Percentiles rank a stretch among this genome's conserved stretches.
phyloP scores from a whole-genome alignment of 495 filamentous ascomycete species.

The Thermothielavioides terrestris region DNA sequence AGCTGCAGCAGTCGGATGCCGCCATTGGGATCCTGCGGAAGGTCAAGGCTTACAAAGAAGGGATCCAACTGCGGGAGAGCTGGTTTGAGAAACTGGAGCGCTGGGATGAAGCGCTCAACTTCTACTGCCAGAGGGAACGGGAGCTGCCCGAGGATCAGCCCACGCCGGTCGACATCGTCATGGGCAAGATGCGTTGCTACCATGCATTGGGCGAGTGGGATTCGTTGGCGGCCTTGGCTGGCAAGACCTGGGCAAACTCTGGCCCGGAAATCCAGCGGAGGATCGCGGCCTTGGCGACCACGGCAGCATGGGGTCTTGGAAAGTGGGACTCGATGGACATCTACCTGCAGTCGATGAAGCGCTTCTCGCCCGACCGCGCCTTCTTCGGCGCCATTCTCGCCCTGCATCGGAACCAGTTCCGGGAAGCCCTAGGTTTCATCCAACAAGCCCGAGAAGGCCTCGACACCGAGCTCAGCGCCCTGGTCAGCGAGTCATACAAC shows the following conservation, averaged over 20 bases:
- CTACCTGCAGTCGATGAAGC: slow-evolving; percentile 90
- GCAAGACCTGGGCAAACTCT: slow-evolving; percentile 88
- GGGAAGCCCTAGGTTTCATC: slow-evolving; percentile 75
- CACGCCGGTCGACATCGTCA: slow-evolving; percentile 78
- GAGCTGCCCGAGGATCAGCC: slow-evolving; percentile 53
- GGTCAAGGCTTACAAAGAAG: slow-evolving; percentile 88
- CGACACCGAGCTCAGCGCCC: slow-evolving; percentile 86
- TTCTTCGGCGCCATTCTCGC: slow-evolving; percentile 96
- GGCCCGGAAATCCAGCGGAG: slow-evolving; percentile 71
- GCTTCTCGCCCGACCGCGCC: slow-evolving; percentile 80
- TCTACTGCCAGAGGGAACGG: slow-evolving; percentile 71
- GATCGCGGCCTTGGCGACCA: slow-evolving; percentile 88
- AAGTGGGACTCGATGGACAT: slow-evolving; percentile 98
- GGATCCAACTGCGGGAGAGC: slow-evolving; percentile 82
- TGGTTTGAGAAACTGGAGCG: slow-evolving; percentile 98
- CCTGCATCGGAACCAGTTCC: slow-evolving; percentile 90
- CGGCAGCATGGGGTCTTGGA: slow-evolving; percentile 93
- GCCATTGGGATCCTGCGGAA: slow-evolving; percentile 94
- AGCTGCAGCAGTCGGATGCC: slow-evolving; percentile 93
- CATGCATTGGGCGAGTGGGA: slow-evolving; percentile 98
- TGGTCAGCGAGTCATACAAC: slow-evolving; percentile 94
- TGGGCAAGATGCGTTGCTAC: slow-evolving; percentile 99
- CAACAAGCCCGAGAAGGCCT: slow-evolving; percentile 86
- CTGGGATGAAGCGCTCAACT: slow-evolving; percentile 94
- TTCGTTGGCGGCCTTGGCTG: slow-evolving; percentile 72